A percentile compares a stretch with the other conserved stretches of the same genome.
phyloP scores from a whole-genome alignment of 164 flowering plant species.

The Piper longum region DNA sequence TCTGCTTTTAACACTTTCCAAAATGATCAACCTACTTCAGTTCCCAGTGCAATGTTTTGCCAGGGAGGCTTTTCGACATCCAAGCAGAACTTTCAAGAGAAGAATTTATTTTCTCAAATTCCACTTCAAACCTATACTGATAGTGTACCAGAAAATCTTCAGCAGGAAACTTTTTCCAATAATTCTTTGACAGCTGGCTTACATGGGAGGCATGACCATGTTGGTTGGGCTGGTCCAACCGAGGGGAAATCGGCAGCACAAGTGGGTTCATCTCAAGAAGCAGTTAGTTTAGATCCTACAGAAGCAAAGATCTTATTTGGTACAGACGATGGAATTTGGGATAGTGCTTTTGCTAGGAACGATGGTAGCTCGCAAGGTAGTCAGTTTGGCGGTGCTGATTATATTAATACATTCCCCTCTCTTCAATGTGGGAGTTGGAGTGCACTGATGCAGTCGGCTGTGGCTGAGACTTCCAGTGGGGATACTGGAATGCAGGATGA shows the following conservation, averaged over 20 bases:
- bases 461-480: conserved; percentile 70
- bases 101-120: conserved; percentile 25
- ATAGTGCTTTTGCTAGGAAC: conserved; percentile 24
- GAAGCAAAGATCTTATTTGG: conserved; percentile 58
- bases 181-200: conserved; percentile 26
- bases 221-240: conserved; percentile 22
- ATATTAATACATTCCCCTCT: conserved; percentile 32
- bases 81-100: conserved; percentile 31
- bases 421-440: conserved; percentile 88
- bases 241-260: conserved; percentile 22
- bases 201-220: conserved; percentile 24
- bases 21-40: conserved; percentile 21
- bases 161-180: conserved; percentile 19
- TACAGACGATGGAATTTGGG: conserved; percentile 48
- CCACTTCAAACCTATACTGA: conserved; percentile 21
- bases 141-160: conserved; percentile 18
- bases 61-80: conserved; percentile 22
- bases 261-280: conserved; percentile 22
- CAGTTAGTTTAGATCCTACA: conserved; percentile 44
- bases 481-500: conserved; percentile 63
- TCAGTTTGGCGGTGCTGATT: conserved; percentile 24
- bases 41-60: conserved; percentile 22
- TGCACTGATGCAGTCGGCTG: conserved; percentile 95
- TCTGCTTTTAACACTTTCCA: conserved; percentile 27
- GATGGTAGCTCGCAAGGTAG: conserved; percentile 16